A percentile compares a stretch with the other conserved stretches of the same genome.
Evolutionary conservation across 352 stramenopile genomes (phyloP).

Genomic region (Blastocystis sp.): DNA sequence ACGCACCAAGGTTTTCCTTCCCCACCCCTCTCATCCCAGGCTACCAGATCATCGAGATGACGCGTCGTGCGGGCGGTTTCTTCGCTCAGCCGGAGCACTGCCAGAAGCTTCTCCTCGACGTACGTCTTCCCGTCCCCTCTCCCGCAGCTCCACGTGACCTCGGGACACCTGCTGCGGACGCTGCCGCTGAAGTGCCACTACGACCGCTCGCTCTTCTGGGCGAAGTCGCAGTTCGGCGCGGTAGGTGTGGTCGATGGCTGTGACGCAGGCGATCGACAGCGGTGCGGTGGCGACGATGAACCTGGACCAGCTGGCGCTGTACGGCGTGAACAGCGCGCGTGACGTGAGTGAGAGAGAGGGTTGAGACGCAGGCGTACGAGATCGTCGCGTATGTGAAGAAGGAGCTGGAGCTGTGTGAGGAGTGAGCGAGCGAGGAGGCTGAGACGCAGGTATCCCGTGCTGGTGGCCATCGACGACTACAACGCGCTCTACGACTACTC

Average conservation of each 20-base stretch:
- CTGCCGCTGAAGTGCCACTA: not conserved
- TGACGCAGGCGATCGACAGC: slow-evolving; percentile 20
- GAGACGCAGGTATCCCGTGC: slow-evolving; percentile 2
- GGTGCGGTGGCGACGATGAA: not conserved
- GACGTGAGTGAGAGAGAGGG: not conserved
- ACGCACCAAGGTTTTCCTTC: not conserved
- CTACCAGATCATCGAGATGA: slow-evolving; percentile 35
- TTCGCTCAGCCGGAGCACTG: slow-evolving; percentile 34
- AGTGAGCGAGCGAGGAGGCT: not conserved
- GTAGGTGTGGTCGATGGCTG: not conserved
- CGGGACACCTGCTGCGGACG: slow-evolving; percentile 11
- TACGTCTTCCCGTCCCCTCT: not conserved
- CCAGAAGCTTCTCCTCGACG: slow-evolving; percentile 41
- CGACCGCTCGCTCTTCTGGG: slow-evolving; percentile 45
- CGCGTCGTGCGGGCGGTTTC: slow-evolving; percentile 27
- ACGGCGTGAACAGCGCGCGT: slow-evolving; percentile 47
- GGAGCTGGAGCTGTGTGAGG: slow-evolving; percentile 2
- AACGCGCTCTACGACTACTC: slow-evolving; percentile 44
- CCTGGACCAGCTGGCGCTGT: slow-evolving; percentile 31
- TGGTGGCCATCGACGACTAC: slow-evolving; percentile 43
- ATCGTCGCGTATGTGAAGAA: slow-evolving; percentile 3
- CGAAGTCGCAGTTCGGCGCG: slow-evolving; percentile 40
- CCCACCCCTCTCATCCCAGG: not conserved
- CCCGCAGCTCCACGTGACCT: slow-evolving; percentile 10
- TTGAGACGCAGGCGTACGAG: slow-evolving; percentile 1